A percentile compares a stretch with the other conserved stretches of the same genome.
phyloP scores from a whole-genome alignment of 2,329 filamentous ascomycete species.

The Calonectria naviculata region DNA sequence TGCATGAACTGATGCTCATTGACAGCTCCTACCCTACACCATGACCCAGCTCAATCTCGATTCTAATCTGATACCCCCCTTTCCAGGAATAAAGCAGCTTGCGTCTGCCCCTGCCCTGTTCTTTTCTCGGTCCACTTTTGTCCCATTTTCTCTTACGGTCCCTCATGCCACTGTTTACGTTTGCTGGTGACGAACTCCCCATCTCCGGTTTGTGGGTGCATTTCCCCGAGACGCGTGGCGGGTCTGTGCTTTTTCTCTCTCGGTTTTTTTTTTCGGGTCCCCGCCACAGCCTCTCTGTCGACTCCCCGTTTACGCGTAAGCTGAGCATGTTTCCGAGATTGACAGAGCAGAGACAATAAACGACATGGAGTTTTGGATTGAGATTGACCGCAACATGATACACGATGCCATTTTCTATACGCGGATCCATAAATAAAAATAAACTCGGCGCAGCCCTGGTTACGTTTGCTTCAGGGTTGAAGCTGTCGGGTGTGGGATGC shows the following conservation, averaged over 20 bases:
- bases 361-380: not conserved
- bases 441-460: not conserved
- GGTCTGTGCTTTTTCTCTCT: not conserved
- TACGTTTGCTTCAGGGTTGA: not conserved
- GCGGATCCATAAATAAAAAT: not conserved
- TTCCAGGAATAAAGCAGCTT: not conserved
- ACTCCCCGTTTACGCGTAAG: constrained; percentile 4
- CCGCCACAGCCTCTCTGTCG: not conserved
- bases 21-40: not conserved
- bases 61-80: constrained; percentile 2
- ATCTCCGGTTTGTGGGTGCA: not conserved
- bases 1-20: not conserved
- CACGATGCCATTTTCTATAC: not conserved
- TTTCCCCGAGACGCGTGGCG: not conserved
- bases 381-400: not conserved
- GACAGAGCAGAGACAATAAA: not conserved
- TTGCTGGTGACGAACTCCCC: not conserved
- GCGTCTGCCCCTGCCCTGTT: not conserved
- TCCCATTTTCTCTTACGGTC: not conserved
- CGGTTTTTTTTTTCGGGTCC: not conserved
- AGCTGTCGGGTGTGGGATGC: not conserved
- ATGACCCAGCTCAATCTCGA: not conserved
- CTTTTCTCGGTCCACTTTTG: not conserved
- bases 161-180: not conserved
- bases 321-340: not conserved